phyloP scores from a whole-genome alignment of 2,329 filamentous ascomycete species.

The Exserohilum turcica region DNA sequence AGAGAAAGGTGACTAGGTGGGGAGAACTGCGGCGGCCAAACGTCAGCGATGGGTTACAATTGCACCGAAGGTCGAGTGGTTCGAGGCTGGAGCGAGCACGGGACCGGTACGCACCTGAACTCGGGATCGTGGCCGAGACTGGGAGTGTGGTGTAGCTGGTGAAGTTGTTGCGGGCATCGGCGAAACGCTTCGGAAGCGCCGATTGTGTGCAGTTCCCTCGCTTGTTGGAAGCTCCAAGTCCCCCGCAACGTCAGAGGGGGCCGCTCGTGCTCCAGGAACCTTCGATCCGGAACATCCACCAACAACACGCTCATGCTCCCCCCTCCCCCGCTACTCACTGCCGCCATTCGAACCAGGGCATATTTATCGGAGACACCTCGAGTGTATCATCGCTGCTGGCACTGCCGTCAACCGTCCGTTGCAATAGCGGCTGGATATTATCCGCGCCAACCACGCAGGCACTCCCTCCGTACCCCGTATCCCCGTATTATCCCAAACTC shows the following conservation, averaged over 20 bases:
- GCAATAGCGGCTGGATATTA: not conserved
- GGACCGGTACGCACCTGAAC: constrained; percentile 31
- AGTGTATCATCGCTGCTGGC: too few relatives aligned
- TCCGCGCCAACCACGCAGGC: too few relatives aligned
- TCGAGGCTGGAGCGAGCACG: constrained; percentile 10
- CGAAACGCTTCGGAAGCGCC: constrained; percentile 30
- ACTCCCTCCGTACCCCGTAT: too few relatives aligned
- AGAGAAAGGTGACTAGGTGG: constrained; percentile 25
- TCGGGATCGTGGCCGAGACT: constrained; percentile 34
- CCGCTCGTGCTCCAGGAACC: not conserved
- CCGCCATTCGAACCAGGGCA: not conserved
- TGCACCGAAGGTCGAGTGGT: not conserved
- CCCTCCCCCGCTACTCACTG: not conserved
- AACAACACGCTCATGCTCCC: not conserved
- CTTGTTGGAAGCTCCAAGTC: constrained; percentile 22
- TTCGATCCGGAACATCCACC: not conserved
- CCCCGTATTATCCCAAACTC: not conserved
- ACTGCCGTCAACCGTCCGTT: not conserved
- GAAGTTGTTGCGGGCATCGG: constrained; percentile 32
- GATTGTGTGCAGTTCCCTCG: constrained; percentile 34
- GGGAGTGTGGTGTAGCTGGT: constrained; percentile 33
- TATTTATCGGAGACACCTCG: too few relatives aligned
- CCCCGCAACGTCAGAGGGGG: constrained; percentile 21
- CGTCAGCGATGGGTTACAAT: constrained; percentile 23
- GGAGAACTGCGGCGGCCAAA: constrained; percentile 23